Evolutionary conservation across 306 rosid genomes (phyloP).

Genomic region (Heteromeles arbutifolia): DNA sequence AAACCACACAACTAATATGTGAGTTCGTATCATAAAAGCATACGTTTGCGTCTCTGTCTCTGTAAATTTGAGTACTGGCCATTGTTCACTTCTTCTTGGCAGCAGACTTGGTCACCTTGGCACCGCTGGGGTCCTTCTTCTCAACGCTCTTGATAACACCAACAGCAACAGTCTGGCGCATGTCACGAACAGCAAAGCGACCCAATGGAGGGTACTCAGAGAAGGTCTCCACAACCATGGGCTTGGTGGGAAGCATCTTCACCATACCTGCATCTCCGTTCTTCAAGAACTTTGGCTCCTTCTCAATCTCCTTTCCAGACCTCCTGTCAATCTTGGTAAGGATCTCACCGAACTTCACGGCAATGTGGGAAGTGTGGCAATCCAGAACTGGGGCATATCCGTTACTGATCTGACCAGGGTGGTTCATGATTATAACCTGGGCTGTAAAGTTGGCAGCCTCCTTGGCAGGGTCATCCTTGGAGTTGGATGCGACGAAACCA

Average conservation of each 20-base stretch:
- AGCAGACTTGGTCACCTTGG: conserved; percentile 25
- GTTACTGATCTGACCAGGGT: conserved; percentile 27
- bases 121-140: conserved; percentile 34
- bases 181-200: conserved; percentile 30
- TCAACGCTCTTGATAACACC: conserved; percentile 32
- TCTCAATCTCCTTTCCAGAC: conserved; percentile 30
- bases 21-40: not conserved
- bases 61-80: not conserved
- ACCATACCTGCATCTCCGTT: conserved; percentile 31
- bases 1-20: conserved; percentile 1
- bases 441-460: conserved; percentile 30
- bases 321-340: conserved; percentile 25
- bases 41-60: not conserved
- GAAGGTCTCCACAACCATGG: conserved; percentile 36
- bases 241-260: conserved; percentile 37
- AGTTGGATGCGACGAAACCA: conserved; percentile 21
- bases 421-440: conserved; percentile 33
- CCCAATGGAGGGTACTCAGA: conserved; percentile 28
- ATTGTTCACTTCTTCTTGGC: conserved; percentile 29
- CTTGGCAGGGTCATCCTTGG: conserved; percentile 25
- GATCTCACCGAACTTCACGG: conserved; percentile 27
- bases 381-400: conserved; percentile 35
- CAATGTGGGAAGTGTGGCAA: conserved; percentile 34
- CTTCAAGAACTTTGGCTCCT: conserved; percentile 31
- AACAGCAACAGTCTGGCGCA: conserved; percentile 26